These are phyloP conservation scores for Dichotomocladium elegans DNA, from an alignment of 371 early-diverging fungal genomes.

Conservation along the genomic window DNA sequence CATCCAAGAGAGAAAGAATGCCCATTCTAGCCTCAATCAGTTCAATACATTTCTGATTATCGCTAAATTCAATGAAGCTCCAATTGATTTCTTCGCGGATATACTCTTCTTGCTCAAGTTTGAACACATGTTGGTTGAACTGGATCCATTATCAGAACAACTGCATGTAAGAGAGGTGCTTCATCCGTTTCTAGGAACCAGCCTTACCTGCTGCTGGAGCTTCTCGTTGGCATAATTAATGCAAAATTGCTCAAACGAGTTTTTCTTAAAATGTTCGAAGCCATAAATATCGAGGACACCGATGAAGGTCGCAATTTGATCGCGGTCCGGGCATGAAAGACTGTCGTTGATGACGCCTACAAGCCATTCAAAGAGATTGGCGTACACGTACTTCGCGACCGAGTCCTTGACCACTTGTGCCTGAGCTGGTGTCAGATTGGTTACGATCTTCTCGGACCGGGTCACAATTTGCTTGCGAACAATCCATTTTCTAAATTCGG, in stretches of 20 bases:
- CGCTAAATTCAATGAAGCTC: slow-evolving; percentile 94
- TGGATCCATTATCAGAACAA: not conserved
- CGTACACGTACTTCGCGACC: slow-evolving; percentile 92
- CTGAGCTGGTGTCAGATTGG: slow-evolving; percentile 70
- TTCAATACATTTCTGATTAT: slow-evolving; percentile 98
- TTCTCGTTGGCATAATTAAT: slow-evolving; percentile 98
- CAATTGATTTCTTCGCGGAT: slow-evolving; percentile 90
- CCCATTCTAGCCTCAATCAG: slow-evolving; percentile 96
- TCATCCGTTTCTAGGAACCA: not conserved
- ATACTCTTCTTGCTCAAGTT: slow-evolving; percentile 95
- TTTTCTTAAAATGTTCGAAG: slow-evolving; percentile 95
- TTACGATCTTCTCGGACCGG: slow-evolving; percentile 84
- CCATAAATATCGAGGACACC: slow-evolving; percentile 97
- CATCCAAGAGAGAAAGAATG: slow-evolving; percentile 93
- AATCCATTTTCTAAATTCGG: slow-evolving; percentile 87
- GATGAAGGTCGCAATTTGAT: slow-evolving; percentile 65
- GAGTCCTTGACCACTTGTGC: slow-evolving; percentile 85
- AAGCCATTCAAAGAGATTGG: slow-evolving; percentile 91
- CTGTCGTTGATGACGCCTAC: slow-evolving; percentile 80
- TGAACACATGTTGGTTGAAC: slow-evolving; percentile 72
- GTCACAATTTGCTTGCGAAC: slow-evolving; percentile 87
- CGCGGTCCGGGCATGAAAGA: slow-evolving; percentile 54
- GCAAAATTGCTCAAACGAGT: slow-evolving; percentile 99
- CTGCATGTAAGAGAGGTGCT: not conserved
- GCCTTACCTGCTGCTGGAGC: slow-evolving; percentile 81